Base-by-base conservation (phyloP, 2,329 filamentous ascomycete species). In the Sphaerulina vaccinii region DNA sequence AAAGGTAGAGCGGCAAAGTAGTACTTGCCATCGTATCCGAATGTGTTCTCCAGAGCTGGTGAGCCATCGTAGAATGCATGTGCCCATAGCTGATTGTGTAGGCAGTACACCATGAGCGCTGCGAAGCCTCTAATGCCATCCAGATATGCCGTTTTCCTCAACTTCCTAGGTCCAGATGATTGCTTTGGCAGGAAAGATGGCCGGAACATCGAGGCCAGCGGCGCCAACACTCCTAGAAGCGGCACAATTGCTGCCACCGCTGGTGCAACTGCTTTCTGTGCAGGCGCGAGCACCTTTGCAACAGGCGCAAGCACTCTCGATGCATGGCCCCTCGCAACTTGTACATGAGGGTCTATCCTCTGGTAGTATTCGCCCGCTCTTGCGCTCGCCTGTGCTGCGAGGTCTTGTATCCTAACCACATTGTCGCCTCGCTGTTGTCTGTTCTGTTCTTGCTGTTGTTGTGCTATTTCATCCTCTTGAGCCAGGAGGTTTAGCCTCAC, bases 71-170 rank as follows among this genome's bases (percentile, higher is more conserved):
- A 46, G 32, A 59, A 51, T 1, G 57, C 57, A 65, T 82, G 83
- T 38, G 74, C 75, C 81, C 81, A 84, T 4, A 69, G 53, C 58
- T 79, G 68, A 64, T 85, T 76, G 65, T 85, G 81, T 47, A 84
- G 80, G 58, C 78, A 73, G 65, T 86, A 87, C 11, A 87, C 84
- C 22, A 86, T 65, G 23, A 87, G 74, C 2, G 84, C 82, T 3
- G 84, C 83, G 55, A 87, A 85, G 3, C 85, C 84, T 62, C 85
- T 73, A 11, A 87, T 70, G 11, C 84, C 84, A 59, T 87, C 84
- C 16, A 84, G 73, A 58, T 81, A 84, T n/a, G 81, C 80, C 4
- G 81, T 84, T 15, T 72, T 70, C 5, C 78, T 71, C 11, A 76
- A 49, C 36, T 61, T 61, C 15, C 45, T 29, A 35, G 40, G 49